Evolutionary conservation across 176 grass and related monocot genomes (phyloP), one percentile per base, ranked within the genome.

Genomic region (Coix lacrymajobi): DNA sequence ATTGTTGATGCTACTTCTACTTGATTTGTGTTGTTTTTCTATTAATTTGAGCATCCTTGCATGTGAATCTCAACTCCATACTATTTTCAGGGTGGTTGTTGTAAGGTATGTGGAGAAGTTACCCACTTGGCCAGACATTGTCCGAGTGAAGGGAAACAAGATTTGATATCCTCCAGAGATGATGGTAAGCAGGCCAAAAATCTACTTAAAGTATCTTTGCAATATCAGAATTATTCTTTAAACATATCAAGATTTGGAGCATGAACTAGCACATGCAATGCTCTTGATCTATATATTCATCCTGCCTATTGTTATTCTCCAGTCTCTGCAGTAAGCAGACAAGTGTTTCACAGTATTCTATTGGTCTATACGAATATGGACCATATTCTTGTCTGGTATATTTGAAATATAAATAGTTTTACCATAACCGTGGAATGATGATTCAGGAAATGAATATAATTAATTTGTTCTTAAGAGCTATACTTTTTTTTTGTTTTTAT

Each of bases 91-190:
- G 96, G 93, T 77, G 93, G 96, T 87, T 92, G 88, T 65, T 98
- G 96, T 83, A 98, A 93, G 84, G 82, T 87, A 84, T 98, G 96
- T 71, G 96, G 93, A 66, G 96, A 88, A 89, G 81, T 98, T 86
- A 96, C 91, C 1, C 96, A 98, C 74, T 88, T 98, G 80, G 96
- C 96, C 24, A 98, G 66, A 85, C n/a, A 91, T 71, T 98, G 96
- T 81, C 96, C 93, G 60, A 95, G 86, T 49, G 96, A 56, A 90
- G 48, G 82, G 54, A 66, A 88, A 8, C 70, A 73, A 73, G 78
- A 86, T 63, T 90, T 83, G 60, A 40, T 28, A 26, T 73, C 73
- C 57, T 92, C 79, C 11, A 26, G 33, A 22, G 81, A 44, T 62
- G 73, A 85, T 69, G 87, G 80, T 84, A 90, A 75, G 87, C 49